Evolutionary conservation across 78 protist genomes (phyloP), one percentile per base, ranked within the genome.

Genomic region (Cavenderia fasciculata): DNA sequence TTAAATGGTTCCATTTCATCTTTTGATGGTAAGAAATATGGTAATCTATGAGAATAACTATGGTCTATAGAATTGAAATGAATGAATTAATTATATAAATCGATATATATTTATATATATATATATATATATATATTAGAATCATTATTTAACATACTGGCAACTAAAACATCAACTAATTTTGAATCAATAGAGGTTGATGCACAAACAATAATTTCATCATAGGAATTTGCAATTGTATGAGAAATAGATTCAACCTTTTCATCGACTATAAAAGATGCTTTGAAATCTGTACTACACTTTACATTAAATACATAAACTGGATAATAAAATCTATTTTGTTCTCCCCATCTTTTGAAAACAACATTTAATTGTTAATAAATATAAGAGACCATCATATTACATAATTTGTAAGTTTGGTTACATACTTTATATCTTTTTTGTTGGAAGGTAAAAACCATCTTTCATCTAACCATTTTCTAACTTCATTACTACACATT

Each of bases 381-480:
- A 63, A 63, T 63, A 63, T 4, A 2, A 63, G 18, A 4, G 47
- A 21, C 43, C 4, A 36, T 27, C 14, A 8, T 1, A 16, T 5
- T 2, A 34, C 33, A 21, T 5, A 3, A 40, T n/a, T 6, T 38
- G n/a, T 11, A 34, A 34, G n/a, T 2, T 3, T 19, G 18, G 33
- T 19, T 11, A 63, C 72, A 36, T 36, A 63, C 72, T 52, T 27
- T 29, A 82, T 82, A 40, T 82, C 90, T 44, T 65, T 57, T 29
- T 54, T 51, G 44, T 56, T 57, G 1, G 90, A 74, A 19, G 90
- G 90, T 68, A 82, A 44, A 43, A 82, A 82, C 90, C 90, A 82
- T 68, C 56, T 34, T 1, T 59, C 73, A 29, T 65, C 90, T 33
- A 82, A 57, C 90, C 90, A 82, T 40, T 54, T 68, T 25, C 38